phyloP scores from a whole-genome alignment of 192 early-diverging fungal species.

The Spizellomyces sp. region DNA sequence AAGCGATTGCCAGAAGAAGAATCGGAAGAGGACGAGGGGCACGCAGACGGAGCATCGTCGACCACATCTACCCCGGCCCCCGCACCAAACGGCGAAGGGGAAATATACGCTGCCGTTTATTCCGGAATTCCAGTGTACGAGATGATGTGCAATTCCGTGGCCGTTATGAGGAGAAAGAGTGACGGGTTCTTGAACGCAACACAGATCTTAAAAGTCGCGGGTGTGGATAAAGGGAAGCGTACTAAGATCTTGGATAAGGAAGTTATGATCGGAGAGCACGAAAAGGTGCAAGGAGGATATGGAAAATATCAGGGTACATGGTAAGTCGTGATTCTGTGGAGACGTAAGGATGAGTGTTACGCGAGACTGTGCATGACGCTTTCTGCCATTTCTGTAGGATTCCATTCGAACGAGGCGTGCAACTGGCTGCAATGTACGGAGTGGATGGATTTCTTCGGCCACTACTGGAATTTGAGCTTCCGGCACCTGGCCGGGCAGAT shows the following conservation, averaged over 20 bases:
- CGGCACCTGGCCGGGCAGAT: conserved; percentile 47
- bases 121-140: conserved; percentile 96
- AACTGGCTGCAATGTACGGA: conserved; percentile 78
- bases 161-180: conserved; percentile 72
- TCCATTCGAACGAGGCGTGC: conserved; percentile 80
- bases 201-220: conserved; percentile 96
- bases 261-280: conserved; percentile 82
- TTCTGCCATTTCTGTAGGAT: conserved; percentile 59
- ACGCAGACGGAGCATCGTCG: not conserved
- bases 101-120: conserved; percentile 87
- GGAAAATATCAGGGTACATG: conserved; percentile 97
- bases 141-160: conserved; percentile 74
- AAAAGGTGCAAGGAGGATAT: conserved; percentile 98
- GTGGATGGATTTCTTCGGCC: conserved; percentile 75
- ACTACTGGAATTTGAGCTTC: conserved; percentile 79
- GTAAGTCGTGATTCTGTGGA: conserved; percentile 30
- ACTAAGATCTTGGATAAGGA: conserved; percentile 94
- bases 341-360: not conserved
- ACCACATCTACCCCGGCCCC: conserved; percentile 1
- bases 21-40: not conserved
- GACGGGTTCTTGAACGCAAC: conserved; percentile 97
- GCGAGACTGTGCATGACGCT: not conserved
- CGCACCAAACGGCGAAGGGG: conserved; percentile 4
- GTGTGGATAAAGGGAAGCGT: conserved; percentile 88
- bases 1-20: not conserved